Conservation (phyloP, 148 eudicot genomes). For the Fagopyrum tataricum region DNA sequence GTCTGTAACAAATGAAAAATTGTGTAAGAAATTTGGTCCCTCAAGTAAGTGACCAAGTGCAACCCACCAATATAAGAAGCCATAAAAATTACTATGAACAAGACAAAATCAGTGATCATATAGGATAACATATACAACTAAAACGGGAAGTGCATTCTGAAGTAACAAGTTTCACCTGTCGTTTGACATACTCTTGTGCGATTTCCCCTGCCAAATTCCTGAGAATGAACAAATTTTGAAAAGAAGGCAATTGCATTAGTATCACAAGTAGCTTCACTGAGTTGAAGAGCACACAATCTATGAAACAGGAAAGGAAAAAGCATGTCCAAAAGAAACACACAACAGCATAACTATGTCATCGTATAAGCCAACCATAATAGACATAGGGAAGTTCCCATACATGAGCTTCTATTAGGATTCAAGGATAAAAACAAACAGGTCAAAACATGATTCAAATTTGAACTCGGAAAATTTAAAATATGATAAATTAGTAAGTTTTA, state of each 20-base stretch:
- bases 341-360: not conserved
- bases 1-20: not conserved
- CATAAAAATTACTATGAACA: not conserved
- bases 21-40: not conserved
- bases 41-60: not conserved
- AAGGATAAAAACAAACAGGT: not conserved
- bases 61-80: not conserved
- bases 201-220: conserved; percentile 99
- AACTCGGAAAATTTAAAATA: not conserved
- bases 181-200: conserved; percentile 59
- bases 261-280: not conserved
- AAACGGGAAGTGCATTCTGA: not conserved
- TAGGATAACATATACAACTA: not conserved
- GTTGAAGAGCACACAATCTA: not conserved
- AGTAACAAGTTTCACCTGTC: conserved; percentile 42
- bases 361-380: not conserved
- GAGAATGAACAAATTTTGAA: conserved; percentile 3
- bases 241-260: not conserved
- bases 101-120: not conserved
- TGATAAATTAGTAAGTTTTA: not conserved
- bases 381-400: not conserved
- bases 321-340: not conserved
- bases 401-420: not conserved
- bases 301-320: not conserved
- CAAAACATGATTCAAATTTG: not conserved